Evolutionary conservation across 371 early-diverging fungal species (phyloP).

Genomic region (Mortierella sp.): DNA sequence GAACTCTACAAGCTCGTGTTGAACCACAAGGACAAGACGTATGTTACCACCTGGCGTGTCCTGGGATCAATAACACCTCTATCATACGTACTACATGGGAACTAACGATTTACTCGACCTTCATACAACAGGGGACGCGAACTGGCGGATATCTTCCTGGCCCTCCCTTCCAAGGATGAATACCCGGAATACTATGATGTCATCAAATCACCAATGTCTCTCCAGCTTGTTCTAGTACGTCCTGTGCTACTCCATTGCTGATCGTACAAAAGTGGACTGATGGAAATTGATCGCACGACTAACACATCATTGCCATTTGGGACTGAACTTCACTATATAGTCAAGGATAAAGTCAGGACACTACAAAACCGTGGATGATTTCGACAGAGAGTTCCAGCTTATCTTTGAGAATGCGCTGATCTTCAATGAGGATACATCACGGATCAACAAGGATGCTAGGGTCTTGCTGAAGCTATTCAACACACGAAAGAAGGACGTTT

Average conservation of each 20-base stretch:
- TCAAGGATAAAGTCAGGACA: conserved; percentile 63
- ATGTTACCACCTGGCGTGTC: too few species aligned
- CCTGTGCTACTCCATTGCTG: too few species aligned
- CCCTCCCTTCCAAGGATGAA: conserved; percentile 77
- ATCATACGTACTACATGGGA: too few species aligned
- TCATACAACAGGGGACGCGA: conserved; percentile 59
- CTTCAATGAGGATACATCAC: conserved; percentile 79
- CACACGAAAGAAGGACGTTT: conserved; percentile 49
- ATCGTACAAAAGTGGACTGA: too few species aligned
- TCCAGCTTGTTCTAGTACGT: conserved; percentile 73
- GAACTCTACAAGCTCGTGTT: conserved; percentile 50
- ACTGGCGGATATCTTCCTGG: conserved; percentile 74
- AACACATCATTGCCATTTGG: too few species aligned
- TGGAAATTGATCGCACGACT: too few species aligned
- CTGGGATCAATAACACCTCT: too few species aligned
- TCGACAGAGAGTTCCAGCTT: conserved; percentile 71
- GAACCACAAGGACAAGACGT: conserved; percentile 53
- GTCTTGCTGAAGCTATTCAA: conserved; percentile 58
- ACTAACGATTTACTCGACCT: neutral
- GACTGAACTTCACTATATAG: too few species aligned
- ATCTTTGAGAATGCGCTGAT: conserved; percentile 83
- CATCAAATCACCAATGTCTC: conserved; percentile 86
- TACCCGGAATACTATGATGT: conserved; percentile 94
- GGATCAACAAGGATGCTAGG: conserved; percentile 76
- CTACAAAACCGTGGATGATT: conserved; percentile 71